These are phyloP conservation scores for Zoysia japonica DNA, from an alignment of 176 grass and related monocot genomes.

Conservation along the genomic window DNA sequence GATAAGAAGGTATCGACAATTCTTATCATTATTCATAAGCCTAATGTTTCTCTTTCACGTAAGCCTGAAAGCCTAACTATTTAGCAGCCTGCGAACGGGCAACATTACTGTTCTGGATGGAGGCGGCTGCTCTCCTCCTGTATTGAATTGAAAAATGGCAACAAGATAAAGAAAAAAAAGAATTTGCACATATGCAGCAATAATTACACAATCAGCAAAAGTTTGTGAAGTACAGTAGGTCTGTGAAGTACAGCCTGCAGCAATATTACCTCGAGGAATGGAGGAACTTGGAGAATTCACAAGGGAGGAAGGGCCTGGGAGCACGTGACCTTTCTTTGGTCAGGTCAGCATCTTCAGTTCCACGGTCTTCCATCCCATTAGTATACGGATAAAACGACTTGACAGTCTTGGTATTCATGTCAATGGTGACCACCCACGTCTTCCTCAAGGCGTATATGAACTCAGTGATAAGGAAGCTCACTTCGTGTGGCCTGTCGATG, in stretches of 20 bases:
- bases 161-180: too few species aligned
- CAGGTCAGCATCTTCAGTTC: background rate
- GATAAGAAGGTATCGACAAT: too few species aligned
- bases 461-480: background rate
- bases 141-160: too few species aligned
- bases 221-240: background rate
- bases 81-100: too few species aligned
- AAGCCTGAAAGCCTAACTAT: too few species aligned
- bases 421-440: conserved; percentile 15
- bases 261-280: background rate
- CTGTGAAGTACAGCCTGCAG: background rate
- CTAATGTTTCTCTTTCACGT: too few species aligned
- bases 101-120: too few species aligned
- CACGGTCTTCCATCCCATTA: background rate
- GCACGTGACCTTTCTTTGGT: background rate
- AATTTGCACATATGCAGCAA: too few species aligned
- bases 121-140: too few species aligned
- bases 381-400: background rate
- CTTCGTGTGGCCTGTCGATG: background rate
- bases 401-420: background rate
- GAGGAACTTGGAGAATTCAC: background rate
- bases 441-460: background rate
- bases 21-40: too few species aligned
- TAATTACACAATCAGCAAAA: background rate
- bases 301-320: too few species aligned